Conservation (phyloP, 2,329 filamentous ascomycete genomes). For the Cladophialophora yegresii region DNA sequence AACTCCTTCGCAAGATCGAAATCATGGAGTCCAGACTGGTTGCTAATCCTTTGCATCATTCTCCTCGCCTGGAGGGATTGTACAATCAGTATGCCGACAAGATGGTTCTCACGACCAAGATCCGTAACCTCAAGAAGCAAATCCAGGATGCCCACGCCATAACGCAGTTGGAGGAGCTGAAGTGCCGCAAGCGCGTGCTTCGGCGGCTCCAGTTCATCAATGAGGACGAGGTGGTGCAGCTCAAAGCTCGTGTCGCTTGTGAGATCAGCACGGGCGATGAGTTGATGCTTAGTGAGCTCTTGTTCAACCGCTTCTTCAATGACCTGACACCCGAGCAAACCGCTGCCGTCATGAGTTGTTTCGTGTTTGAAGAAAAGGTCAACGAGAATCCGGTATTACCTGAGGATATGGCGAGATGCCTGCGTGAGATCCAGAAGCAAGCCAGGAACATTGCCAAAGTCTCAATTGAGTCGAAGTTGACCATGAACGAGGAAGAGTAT, state of each 20-base stretch:
- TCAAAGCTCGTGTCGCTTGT: constrained; percentile 95
- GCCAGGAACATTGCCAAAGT: constrained; percentile 89
- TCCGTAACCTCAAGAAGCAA: constrained; percentile 84
- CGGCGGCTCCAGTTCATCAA: constrained; percentile 95
- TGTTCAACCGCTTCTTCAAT: constrained; percentile 98
- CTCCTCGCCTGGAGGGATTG: constrained; percentile 76
- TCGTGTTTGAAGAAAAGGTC: constrained; percentile 96
- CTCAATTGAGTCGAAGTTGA: constrained; percentile 88
- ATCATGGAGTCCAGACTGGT: constrained; percentile 88
- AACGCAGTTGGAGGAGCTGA: constrained; percentile 91
- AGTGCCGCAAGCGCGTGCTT: constrained; percentile 91
- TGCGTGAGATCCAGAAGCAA: constrained; percentile 81
- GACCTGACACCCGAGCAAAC: constrained; percentile 85
- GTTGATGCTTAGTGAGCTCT: constrained; percentile 83
- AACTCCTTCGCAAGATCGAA: constrained; percentile 89
- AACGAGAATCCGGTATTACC: constrained; percentile 70
- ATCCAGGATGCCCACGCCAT: constrained; percentile 84
- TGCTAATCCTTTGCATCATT: constrained; percentile 87
- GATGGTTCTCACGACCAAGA: constrained; percentile 71
- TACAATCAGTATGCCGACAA: constrained; percentile 88
- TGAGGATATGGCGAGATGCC: constrained; percentile 84
- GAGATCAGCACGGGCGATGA: constrained; percentile 98
- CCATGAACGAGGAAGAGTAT: constrained; percentile 94
- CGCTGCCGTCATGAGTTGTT: constrained; percentile 83
- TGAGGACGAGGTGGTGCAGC: constrained; percentile 89